Evolutionary conservation across 164 flowering plant genomes (phyloP).

Genomic region (Euptelea pleiosperma): DNA sequence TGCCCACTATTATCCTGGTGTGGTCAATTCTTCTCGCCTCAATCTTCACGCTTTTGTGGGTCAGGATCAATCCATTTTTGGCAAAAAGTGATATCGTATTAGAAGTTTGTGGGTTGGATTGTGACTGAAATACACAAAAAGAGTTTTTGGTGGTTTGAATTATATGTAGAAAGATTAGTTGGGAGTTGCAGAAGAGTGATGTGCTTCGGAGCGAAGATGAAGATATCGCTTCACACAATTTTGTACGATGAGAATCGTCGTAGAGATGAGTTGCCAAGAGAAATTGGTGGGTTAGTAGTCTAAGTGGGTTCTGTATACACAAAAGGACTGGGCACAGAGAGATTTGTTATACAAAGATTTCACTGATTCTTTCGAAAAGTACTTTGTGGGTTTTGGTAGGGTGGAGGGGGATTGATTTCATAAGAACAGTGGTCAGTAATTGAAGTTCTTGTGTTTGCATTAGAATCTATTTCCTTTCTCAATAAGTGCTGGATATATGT

Average conservation of each 20-base stretch:
- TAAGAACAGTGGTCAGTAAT: no score
- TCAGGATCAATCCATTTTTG: constrained; percentile 59
- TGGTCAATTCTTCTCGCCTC: constrained; percentile 77
- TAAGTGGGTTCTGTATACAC: constrained; percentile 25
- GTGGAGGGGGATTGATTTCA: no score
- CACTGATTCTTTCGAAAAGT: constrained; percentile 32
- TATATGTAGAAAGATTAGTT: constrained; percentile 9
- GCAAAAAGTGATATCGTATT: constrained; percentile 43
- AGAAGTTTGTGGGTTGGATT: constrained; percentile 66
- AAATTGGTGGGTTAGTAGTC: neutral
- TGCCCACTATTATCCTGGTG: constrained; percentile 65
- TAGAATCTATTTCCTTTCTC: no score
- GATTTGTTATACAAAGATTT: constrained; percentile 20
- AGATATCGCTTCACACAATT: neutral
- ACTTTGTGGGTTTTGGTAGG: no score
- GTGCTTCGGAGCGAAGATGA: constrained; percentile 9
- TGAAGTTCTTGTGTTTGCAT: no score
- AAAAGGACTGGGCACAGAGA: constrained; percentile 15
- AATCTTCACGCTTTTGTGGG: constrained; percentile 69
- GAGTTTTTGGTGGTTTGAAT: constrained; percentile 8
- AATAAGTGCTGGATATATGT: no score
- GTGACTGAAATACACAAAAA: constrained; percentile 31
- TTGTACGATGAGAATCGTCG: no score
- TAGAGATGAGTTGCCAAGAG: neutral
- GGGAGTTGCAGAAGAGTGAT: constrained; percentile 12